Conservation (phyloP, 108 stramenopile genomes). For the Discostella stelligeroides region DNA sequence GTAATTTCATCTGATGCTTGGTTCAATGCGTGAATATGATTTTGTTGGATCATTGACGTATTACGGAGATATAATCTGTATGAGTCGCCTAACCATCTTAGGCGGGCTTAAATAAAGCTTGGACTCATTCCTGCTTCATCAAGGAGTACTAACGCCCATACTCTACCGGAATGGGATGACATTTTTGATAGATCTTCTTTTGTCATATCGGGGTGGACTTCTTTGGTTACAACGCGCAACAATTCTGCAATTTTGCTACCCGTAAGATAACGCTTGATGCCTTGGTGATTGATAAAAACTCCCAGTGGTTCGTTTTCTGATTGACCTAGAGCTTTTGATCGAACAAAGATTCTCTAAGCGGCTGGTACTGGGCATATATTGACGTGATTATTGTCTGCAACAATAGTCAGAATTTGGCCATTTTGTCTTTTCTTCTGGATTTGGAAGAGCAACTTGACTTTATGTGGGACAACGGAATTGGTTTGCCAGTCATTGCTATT, state of each 20-base stretch:
- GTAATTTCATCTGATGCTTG: not conserved
- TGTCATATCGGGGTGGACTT: slow-evolving; percentile 1
- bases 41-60: not conserved
- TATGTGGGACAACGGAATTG: too few species aligned
- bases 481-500: slow-evolving; percentile 4
- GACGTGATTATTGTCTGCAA: not conserved
- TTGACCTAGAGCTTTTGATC: slow-evolving; percentile 4
- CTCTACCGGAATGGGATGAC: slow-evolving; percentile 16
- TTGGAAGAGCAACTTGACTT: too few species aligned
- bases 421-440: slow-evolving; percentile 13
- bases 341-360: too few species aligned
- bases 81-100: too few species aligned
- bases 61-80: not conserved
- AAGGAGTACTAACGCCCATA: too few species aligned
- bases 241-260: not conserved
- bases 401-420: not conserved
- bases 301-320: not conserved
- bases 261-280: too few species aligned
- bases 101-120: too few species aligned
- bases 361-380: not conserved
- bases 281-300: too few species aligned
- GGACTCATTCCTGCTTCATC: too few species aligned
- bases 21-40: not conserved
- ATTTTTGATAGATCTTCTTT: not conserved
- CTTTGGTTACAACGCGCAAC: not conserved